Evolutionary conservation across 139 green algal genomes (phyloP).

Genomic region (Micractinium conductrix): DNA sequence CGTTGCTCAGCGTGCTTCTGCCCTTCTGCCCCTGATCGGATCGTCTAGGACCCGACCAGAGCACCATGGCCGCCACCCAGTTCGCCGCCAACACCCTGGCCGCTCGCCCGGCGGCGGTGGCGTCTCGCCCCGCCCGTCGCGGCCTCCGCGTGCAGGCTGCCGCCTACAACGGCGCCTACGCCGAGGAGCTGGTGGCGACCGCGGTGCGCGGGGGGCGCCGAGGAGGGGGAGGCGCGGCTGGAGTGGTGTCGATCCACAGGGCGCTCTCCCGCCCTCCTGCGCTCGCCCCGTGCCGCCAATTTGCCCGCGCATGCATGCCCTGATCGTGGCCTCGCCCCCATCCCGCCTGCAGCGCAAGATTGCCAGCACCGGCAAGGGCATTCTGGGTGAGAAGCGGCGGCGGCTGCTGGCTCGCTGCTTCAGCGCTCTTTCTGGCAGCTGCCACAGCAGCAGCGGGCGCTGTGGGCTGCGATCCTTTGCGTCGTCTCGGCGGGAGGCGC

Average conservation of each 20-base stretch:
- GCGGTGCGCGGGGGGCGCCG: background rate
- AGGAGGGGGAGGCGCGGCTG: too few species aligned
- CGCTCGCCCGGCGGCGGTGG: background rate
- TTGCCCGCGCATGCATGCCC: background rate
- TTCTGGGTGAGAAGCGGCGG: slow-evolving; percentile 70
- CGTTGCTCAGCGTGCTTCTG: background rate
- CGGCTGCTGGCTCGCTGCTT: background rate
- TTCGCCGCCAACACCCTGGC: slow-evolving; percentile 1
- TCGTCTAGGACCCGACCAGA: too few species aligned
- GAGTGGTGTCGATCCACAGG: background rate
- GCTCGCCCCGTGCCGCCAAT: background rate
- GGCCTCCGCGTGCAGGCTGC: slow-evolving; percentile 7
- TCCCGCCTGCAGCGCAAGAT: slow-evolving; percentile 78
- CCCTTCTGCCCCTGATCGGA: background rate
- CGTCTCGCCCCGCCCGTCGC: background rate
- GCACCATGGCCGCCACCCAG: slow-evolving; percentile 2
- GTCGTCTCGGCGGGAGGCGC: background rate
- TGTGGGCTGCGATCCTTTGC: background rate
- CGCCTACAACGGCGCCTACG: slow-evolving; percentile 29
- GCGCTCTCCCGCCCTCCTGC: too few species aligned
- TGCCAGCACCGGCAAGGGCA: slow-evolving; percentile 85
- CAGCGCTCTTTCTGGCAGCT: background rate
- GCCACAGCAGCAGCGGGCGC: background rate
- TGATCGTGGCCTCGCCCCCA: too few species aligned
- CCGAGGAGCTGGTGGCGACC: slow-evolving; percentile 31